Evolutionary conservation across 116 monocot species (phyloP).

Genomic region (Iris pallida): DNA sequence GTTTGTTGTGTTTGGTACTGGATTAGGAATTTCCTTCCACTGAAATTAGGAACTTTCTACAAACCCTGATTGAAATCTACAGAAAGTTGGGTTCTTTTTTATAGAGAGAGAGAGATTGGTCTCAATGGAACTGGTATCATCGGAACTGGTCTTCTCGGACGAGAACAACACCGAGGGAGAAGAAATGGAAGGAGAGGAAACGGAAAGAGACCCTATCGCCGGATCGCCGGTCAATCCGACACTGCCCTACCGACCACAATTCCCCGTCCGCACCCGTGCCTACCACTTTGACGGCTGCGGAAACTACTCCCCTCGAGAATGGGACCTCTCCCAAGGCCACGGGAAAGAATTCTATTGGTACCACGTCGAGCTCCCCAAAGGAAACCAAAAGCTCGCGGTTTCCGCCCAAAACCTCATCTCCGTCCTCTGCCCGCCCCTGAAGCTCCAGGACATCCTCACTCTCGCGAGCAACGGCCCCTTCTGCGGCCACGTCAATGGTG

Average conservation of each 20-base stretch:
- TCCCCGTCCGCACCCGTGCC: constrained; percentile 22
- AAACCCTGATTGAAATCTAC: too few species aligned
- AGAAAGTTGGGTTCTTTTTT: too few species aligned
- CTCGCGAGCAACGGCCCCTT: constrained; percentile 86
- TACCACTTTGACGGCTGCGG: constrained; percentile 71
- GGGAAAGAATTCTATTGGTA: constrained; percentile 68
- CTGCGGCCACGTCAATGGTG: constrained; percentile 65
- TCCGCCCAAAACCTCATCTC: constrained; percentile 76
- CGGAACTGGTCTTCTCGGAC: too few species aligned
- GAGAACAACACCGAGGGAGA: too few species aligned
- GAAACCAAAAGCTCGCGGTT: constrained; percentile 53
- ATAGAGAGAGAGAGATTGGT: too few species aligned
- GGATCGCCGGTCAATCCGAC: too few species aligned
- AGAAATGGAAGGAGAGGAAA: too few species aligned
- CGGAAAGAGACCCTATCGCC: too few species aligned
- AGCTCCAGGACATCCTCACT: constrained; percentile 92
- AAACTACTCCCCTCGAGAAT: constrained; percentile 35
- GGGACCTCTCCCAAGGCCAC: constrained; percentile 35
- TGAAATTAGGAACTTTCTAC: too few species aligned
- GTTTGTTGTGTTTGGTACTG: too few species aligned
- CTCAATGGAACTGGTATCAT: too few species aligned
- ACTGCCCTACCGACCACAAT: not conserved
- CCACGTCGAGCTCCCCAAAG: constrained; percentile 90
- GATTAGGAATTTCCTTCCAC: too few species aligned
- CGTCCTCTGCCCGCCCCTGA: constrained; percentile 80